Conservation (phyloP, 2,329 filamentous ascomycete genomes). For the Aquanectria penicillioides region DNA sequence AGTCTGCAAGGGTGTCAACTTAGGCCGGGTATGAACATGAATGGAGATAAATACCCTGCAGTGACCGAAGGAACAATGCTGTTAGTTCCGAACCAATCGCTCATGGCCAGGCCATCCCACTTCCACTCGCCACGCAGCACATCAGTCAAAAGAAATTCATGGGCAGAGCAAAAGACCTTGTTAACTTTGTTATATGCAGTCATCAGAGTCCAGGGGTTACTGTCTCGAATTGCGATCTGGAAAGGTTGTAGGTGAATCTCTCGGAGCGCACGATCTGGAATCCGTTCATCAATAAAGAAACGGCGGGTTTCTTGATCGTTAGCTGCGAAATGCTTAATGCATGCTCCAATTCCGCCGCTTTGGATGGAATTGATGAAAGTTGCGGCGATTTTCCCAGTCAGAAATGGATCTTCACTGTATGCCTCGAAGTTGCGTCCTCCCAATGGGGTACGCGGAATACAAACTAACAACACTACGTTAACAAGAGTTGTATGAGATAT, state of each 20-base stretch:
- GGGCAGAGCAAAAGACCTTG: constrained; percentile 52
- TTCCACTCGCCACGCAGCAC: constrained; percentile 56
- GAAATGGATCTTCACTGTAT: constrained; percentile 52
- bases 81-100: constrained; percentile 52
- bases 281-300: constrained; percentile 26
- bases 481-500: too few species aligned
- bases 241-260: constrained; percentile 55
- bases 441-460: constrained; percentile 41
- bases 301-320: constrained; percentile 45
- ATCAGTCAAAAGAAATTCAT: constrained; percentile 48
- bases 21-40: neutral
- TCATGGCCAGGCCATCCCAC: constrained; percentile 56
- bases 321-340: constrained; percentile 53
- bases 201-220: constrained; percentile 53
- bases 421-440: constrained; percentile 53
- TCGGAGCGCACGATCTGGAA: constrained; percentile 24
- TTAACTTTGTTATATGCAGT: constrained; percentile 57
- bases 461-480: neutral
- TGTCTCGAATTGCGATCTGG: constrained; percentile 52
- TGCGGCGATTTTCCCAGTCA: constrained; percentile 48
- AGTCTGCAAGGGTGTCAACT: neutral
- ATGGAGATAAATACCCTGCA: constrained; percentile 26
- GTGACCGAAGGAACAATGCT: constrained; percentile 42
- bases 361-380: constrained; percentile 47
- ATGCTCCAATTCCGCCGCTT: constrained; percentile 49